These are phyloP conservation scores for Fagus crenata DNA, from an alignment of 306 rosid genomes.

Conservation along the genomic window DNA sequence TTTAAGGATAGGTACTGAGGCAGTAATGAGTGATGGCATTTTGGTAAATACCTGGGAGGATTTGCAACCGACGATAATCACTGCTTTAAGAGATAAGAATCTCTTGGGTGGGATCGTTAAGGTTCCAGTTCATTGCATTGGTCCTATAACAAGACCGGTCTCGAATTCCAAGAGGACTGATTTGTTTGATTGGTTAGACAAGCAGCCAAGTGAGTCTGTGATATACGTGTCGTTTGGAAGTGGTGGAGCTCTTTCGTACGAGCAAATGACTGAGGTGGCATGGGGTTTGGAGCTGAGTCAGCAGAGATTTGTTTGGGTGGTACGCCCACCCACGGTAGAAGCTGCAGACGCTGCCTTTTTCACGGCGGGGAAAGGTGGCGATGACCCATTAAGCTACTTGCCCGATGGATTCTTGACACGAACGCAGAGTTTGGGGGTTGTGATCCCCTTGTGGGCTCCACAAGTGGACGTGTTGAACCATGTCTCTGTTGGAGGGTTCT, in stretches of 20 bases:
- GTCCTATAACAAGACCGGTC: constrained; percentile 44
- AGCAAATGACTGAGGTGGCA: constrained; percentile 57
- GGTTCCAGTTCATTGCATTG: constrained; percentile 43
- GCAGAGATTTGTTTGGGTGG: constrained; percentile 65
- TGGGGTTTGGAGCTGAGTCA: constrained; percentile 65
- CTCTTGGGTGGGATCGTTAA: background rate
- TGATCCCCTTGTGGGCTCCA: constrained; percentile 43
- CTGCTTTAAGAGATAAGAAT: constrained; percentile 26
- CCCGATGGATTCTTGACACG: constrained; percentile 51
- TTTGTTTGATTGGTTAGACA: constrained; percentile 45
- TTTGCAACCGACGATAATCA: constrained; percentile 18
- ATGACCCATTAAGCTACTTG: constrained; percentile 15
- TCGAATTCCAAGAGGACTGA: background rate
- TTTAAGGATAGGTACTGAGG: background rate
- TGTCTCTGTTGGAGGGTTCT: constrained; percentile 42
- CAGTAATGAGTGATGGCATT: constrained; percentile 41
- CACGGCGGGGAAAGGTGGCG: background rate
- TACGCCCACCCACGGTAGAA: constrained; percentile 39
- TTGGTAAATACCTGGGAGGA: constrained; percentile 63
- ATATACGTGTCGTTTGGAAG: constrained; percentile 64
- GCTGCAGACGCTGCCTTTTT: constrained; percentile 29
- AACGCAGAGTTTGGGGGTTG: constrained; percentile 24
- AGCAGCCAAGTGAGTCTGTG: constrained; percentile 50
- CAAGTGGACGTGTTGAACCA: constrained; percentile 45
- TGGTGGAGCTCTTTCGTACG: constrained; percentile 50